Evolutionary conservation across 179 eudicot species (phyloP), one percentile per base, ranked within the genome.

Genomic region (Beta macrorhiza): DNA sequence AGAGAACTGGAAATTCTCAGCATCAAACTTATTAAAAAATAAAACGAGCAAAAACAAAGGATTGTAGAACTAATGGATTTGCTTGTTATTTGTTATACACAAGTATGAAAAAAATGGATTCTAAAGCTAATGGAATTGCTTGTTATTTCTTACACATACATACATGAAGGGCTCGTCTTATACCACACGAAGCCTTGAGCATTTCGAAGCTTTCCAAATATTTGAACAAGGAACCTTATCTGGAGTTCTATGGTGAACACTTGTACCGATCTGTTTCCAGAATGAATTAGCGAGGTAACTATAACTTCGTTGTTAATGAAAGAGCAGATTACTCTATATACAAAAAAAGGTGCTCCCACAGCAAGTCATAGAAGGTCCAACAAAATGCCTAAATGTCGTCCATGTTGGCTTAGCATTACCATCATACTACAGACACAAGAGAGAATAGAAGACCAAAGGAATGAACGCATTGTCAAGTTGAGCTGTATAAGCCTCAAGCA

Each of bases 401-500:
- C 61, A 58, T 44, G 61, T 32, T 8, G 19, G 70, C 44, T 49
- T 49, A 62, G 37, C 44, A 29, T 56, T 67, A 78, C 20, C 37
- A 67, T 56, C 17, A n/a, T 47, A 22, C 45, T 72, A 80, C 83
- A 96, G 79, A 77, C 94, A 96, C 71, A 94, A 91, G 62, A 96
- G 94, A 84, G 94, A 92, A 84, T 96, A 94, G 90, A 96, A 96
- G 67, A 92, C 91, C 52, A 96, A 92, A 22, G 99, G 99, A 81
- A 96, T 96, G 92, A 96, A 96, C 74, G 99, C 99, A 78, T 96
- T 94, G 86, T 96, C 98, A 47, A 96, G 99, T 83, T 96, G 98
- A 65, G 98, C 94, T 42, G 98, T 96, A 91, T 92, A 96, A 44
- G 99, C 99, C 87, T 96, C 99, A 86, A 96, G 85, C 88, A 96